Evolutionary conservation across 1,284 basidiomycete species (phyloP).

Genomic region (Trichosporon ovoides): DNA sequence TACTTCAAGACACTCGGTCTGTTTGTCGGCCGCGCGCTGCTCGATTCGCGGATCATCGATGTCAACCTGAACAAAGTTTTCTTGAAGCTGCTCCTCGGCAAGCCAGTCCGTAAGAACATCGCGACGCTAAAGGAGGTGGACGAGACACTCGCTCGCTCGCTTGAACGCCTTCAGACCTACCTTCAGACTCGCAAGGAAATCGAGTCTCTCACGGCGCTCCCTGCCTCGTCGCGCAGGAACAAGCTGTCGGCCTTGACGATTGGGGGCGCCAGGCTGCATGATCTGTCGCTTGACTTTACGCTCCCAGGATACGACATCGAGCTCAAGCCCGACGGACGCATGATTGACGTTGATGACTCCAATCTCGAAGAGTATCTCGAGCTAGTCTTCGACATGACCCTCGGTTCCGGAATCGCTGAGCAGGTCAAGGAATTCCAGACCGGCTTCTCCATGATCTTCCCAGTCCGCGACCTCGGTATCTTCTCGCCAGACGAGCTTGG

Average conservation of each 20-base stretch:
- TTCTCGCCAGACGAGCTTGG: conserved; percentile 92
- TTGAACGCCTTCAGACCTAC: conserved; percentile 67
- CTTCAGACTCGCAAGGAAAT: conserved; percentile 49
- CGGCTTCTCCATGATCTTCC: conserved; percentile 91
- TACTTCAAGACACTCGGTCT: conserved; percentile 88
- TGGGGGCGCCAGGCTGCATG: conserved; percentile 61
- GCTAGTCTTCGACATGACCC: conserved; percentile 71
- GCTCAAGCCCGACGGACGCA: conserved; percentile 71
- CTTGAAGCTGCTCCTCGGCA: conserved; percentile 78
- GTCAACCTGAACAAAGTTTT: conserved; percentile 89
- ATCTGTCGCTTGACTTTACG: conserved; percentile 90
- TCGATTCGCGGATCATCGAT: conserved; percentile 97
- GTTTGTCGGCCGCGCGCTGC: conserved; percentile 94
- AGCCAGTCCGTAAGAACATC: conserved; percentile 74
- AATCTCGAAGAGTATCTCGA: conserved; percentile 86
- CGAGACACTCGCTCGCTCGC: conserved; percentile 72
- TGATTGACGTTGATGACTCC: conserved; percentile 70
- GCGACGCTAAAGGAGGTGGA: conserved; percentile 80
- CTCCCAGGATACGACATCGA: conserved; percentile 92
- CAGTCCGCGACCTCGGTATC: conserved; percentile 78
- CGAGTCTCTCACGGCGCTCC: conserved; percentile 40
- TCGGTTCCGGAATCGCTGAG: conserved; percentile 66
- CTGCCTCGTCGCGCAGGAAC: conserved; percentile 37
- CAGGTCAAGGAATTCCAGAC: conserved; percentile 71
- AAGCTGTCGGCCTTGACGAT: conserved; percentile 51